Base-by-base conservation (phyloP, 129 eudicot genomes). In the Deinandra increscens region DNA sequence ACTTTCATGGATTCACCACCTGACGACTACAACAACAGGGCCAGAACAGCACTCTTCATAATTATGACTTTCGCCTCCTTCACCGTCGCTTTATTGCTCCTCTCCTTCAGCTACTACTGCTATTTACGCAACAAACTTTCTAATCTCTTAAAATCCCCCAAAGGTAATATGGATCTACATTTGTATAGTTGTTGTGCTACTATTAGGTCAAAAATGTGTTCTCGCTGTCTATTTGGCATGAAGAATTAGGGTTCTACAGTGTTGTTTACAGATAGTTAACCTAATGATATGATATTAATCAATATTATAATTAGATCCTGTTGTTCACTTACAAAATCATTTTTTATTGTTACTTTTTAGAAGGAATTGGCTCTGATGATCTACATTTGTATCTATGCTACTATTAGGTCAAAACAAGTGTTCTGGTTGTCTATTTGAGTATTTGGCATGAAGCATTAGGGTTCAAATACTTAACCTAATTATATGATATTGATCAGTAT, bases 21-120 rank as follows among this genome's bases (percentile, higher is more conserved):
- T 4, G 84, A 81, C 18, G 74, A 72, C 14, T 80, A 84, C 89
- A 83, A 70, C 80, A 82, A 74, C 64, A 79, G 72, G 71, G 94
- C 70, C 50, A 79, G 76, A 58, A 45, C 71, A 22, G 85, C 53
- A 2, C 75, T 86, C 55, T 64, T 87, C 3, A 73, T 73, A 9
- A 78, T 85, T 14, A 42, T 88, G 41, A 82, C 82, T 3, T 68
- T 83, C 56, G 96, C 98, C 0, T 72, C 83, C 3, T 49, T 92
- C 3, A 72, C 96, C 3, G 42, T 92, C 66, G 76, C 79, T 70
- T 81, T 91, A 12, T 66, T 88, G 82, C 76, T 92, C 15, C 82
- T 88, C 3, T 75, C 91, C 37, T 81, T 86, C 71, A 72, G 83
- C 66, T 89, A 92, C 79, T 88, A 88, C 74, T 92, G 96, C 80